Evolutionary conservation across 139 green algal genomes (phyloP), one percentile per base, ranked within the genome.

Genomic region (Auxenochlorella protothecoides): DNA sequence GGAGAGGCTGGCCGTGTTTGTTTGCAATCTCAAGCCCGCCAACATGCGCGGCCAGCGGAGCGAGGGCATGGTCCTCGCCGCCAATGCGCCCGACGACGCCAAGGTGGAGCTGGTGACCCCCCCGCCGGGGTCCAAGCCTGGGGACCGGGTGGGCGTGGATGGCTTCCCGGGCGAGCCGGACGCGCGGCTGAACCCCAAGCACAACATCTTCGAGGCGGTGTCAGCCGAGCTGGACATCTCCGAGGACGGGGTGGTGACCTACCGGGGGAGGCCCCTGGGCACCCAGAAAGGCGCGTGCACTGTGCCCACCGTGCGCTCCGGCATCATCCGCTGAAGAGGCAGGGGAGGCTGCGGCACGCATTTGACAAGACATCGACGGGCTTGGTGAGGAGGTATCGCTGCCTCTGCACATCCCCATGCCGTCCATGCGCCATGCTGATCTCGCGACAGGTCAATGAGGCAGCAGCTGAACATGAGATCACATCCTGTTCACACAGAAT

Each of bases 21-120:
- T 98, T 59, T 87, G 81, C 81, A 98, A 98, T 86, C 80, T 98
- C 27, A 97, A 98, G 83, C 89, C 93, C 2, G 90, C 86, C 13
- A 92, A 90, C 62, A 97, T 98, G 93, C 80, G 91, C 4, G 92
- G 90, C 13, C 77, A 96, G 15, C 84, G 89, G 74, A 87, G 73
- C 16, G 80, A 95, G 44, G 93, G 87, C 55, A 98, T 98, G 93
- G 91, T 98, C 53, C 83, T 98, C 54, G 83, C 80, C 51, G 93
- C 89, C 7, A 92, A 83, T 2, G 80, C 83, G 16, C 16, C 73
- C 27, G 90, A 93, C 53, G 83, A 79, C 44, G 65, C 51, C 6
- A 83, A 91, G 83, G 87, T 97, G 15, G 92, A 97, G 81, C 79
- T 97, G 63, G 80, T 96, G 11, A 82, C 88, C 62, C 93, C 93